phyloP scores from a whole-genome alignment of 2,329 filamentous ascomycete species.

The Calonectria pauciramosa region DNA sequence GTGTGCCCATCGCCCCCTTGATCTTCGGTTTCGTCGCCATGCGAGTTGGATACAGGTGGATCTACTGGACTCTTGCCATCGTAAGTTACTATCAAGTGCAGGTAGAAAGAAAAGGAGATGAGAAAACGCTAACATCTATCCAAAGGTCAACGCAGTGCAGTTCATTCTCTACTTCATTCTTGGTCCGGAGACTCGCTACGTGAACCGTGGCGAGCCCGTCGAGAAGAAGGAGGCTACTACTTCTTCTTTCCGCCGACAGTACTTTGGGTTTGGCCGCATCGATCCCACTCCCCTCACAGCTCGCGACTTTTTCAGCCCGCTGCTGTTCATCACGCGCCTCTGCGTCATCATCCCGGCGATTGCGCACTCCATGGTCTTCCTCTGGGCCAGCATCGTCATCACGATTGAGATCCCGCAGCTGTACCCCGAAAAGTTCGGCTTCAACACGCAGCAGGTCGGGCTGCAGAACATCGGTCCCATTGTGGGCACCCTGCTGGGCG shows the following conservation, averaged over 20 bases:
- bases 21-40: constrained; percentile 62
- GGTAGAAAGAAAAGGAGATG: no score
- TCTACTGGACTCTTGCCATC: constrained; percentile 70
- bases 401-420: constrained; percentile 73
- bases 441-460: constrained; percentile 70
- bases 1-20: constrained; percentile 49
- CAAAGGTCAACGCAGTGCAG: constrained; percentile 34
- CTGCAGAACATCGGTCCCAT: constrained; percentile 71
- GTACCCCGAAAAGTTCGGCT: constrained; percentile 66
- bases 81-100: constrained; percentile 42
- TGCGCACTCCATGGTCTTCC: constrained; percentile 70
- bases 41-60: constrained; percentile 68
- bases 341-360: constrained; percentile 53
- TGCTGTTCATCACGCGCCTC: constrained; percentile 5
- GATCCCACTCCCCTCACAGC: constrained; percentile 25
- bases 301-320: constrained; percentile 32
- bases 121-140: background rate
- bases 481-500: constrained; percentile 69
- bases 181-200: constrained; percentile 37
- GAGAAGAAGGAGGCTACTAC: background rate
- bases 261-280: constrained; percentile 30
- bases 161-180: constrained; percentile 34
- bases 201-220: background rate
- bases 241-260: background rate
- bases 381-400: constrained; percentile 53